Base-by-base conservation (phyloP, 192 early-diverging fungal genomes). In the Phlyctochytrium arcticum region DNA sequence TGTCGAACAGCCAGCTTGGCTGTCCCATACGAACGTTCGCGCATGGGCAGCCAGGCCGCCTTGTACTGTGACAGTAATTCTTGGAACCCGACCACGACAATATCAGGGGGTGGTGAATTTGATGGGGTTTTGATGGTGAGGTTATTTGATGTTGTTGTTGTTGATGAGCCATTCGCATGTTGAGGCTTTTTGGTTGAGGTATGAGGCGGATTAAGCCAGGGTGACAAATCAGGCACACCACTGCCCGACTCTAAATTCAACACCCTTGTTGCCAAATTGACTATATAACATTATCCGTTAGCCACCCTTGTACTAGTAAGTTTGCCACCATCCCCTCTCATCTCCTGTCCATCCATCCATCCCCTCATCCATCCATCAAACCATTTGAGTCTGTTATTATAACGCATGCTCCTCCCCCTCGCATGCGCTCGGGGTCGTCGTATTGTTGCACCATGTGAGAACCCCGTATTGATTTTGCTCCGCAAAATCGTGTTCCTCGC, bases 21-120 rank as follows among this genome's bases (percentile, higher is more conserved):
- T 24, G 26, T 36, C 29, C 57, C 57, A 36, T 67, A 47, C 27
- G 32, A 57, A 34, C 24, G 50, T 32, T 46, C 47, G 19, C 47
- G 48, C 1, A 36, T 39, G 7, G 67, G 54, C 8, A 62, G 32
- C 2, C 34, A 19, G 15, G 63, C 42, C 17, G 69, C 70, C n/a
- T 27, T 8, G 7, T 24, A 24, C 54, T 76, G 74, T 26, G 69
- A 60, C 5, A 69, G 12, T 7, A 76, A 27, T 54, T 76, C 74
- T 39, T 76, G 74, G 39, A 76, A 69, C n/a, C 74, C 74, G 2
- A 76, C 29, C 12, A 56, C 72, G 15, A 76, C 69, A 4, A 76
- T 44, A 46, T 76, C 70, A 21, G 74, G 74, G 12, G 31, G 35
- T 6, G 44, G 50, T 15, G 56, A 23, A 12, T 2, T 1, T 21